Percentiles rank a stretch among this genome's conserved stretches.
Conservation (phyloP, 2,329 filamentous ascomycete genomes). For the Epichloe glyceriae region DNA sequence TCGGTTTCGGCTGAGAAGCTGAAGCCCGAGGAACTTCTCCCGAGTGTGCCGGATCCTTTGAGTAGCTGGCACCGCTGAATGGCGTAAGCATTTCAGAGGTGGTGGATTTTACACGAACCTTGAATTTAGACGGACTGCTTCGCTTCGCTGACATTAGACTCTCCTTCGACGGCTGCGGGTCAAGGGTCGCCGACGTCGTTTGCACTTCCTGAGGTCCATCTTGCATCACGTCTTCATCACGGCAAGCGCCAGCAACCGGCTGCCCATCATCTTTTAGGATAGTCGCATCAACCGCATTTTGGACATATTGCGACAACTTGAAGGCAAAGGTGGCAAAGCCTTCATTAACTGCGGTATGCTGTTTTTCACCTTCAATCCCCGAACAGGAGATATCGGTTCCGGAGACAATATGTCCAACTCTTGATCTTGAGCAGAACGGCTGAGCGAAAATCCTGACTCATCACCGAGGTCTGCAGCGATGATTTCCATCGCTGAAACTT, state of each 20-base stretch:
- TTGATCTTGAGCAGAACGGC: conserved; percentile 4
- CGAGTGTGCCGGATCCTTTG: background rate
- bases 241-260: background rate
- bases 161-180: background rate
- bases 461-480: conserved; percentile 6
- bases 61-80: background rate
- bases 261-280: background rate
- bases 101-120: conserved; percentile 15
- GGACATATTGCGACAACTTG: conserved; percentile 8
- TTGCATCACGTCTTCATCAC: background rate
- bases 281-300: background rate
- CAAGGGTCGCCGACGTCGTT: background rate
- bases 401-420: conserved; percentile 28
- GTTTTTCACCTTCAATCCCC: conserved; percentile 32
- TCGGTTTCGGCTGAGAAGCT: conserved; percentile 12
- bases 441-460: conserved; percentile 1
- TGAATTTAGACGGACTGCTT: conserved; percentile 14
- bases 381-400: conserved; percentile 34
- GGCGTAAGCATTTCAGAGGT: conserved; percentile 6
- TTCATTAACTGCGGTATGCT: conserved; percentile 41
- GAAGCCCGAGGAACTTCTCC: background rate
- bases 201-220: background rate
- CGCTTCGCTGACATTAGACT: background rate
- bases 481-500: conserved; percentile 13
- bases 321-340: conserved; percentile 33